Percentiles rank a stretch among this genome's conserved stretches.
These are phyloP conservation scores for Aphanocladium album DNA, from an alignment of 2,329 filamentous ascomycete species.

Conservation along the genomic window DNA sequence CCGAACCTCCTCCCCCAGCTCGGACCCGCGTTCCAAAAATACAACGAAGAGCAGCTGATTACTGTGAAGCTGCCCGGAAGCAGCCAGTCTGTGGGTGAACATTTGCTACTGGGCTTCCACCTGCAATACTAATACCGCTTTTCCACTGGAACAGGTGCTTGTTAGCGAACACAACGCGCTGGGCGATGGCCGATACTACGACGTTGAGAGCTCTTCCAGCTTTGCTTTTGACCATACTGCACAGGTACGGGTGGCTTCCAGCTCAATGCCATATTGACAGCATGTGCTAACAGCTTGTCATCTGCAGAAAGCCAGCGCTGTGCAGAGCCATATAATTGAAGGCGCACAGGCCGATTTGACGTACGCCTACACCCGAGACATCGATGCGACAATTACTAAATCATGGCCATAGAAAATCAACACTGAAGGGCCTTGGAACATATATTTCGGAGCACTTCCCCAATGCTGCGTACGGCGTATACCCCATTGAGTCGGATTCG, in stretches of 20 bases:
- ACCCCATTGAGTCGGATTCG: constrained; percentile 70
- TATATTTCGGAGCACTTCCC: constrained; percentile 89
- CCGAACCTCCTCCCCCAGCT: constrained; percentile 66
- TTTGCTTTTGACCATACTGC: constrained; percentile 83
- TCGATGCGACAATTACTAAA: constrained; percentile 11
- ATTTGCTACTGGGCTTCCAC: too few species aligned
- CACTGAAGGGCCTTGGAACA: constrained; percentile 67
- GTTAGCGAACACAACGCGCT: constrained; percentile 83
- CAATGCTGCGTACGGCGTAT: constrained; percentile 74
- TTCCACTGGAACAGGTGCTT: constrained; percentile 55
- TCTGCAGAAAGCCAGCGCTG: constrained; percentile 69
- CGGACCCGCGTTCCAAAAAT: constrained; percentile 79
- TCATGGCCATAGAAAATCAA: constrained; percentile 61
- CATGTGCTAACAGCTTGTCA: constrained; percentile 16
- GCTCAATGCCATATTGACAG: too few species aligned
- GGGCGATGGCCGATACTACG: constrained; percentile 79
- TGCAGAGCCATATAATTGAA: constrained; percentile 75
- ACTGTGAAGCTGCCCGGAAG: constrained; percentile 86
- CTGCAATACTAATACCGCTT: not conserved
- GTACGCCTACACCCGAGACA: constrained; percentile 46
- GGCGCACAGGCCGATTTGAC: constrained; percentile 72
- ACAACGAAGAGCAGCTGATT: constrained; percentile 92
- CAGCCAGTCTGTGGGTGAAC: constrained; percentile 50
- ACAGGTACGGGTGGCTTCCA: constrained; percentile 50
- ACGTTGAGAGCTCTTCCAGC: constrained; percentile 80